A percentile compares a stretch with the other conserved stretches of the same genome.
Evolutionary conservation across 371 early-diverging fungal genomes (phyloP).

Genomic region (Mucor ambiguus): DNA sequence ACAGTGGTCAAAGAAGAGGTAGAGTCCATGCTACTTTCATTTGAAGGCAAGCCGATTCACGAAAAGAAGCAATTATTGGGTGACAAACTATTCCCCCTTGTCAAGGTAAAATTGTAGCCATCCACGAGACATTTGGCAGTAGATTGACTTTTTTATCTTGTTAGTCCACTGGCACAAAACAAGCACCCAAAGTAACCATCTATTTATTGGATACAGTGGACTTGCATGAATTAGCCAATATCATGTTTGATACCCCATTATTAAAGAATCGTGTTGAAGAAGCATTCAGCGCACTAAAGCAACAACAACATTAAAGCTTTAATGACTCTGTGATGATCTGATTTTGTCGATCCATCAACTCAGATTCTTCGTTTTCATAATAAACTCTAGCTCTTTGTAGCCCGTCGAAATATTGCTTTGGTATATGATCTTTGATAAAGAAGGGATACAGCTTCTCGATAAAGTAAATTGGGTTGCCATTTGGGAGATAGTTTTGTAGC

Average conservation of each 20-base stretch:
- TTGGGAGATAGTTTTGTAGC: slow-evolving; percentile 7
- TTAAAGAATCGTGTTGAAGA: slow-evolving; percentile 34
- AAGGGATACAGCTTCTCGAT: slow-evolving; percentile 30
- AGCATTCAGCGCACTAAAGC: slow-evolving; percentile 22
- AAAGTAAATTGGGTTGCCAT: slow-evolving; percentile 25
- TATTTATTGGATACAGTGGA: slow-evolving; percentile 45
- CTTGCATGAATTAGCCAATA: slow-evolving; percentile 38
- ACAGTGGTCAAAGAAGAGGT: slow-evolving; percentile 11
- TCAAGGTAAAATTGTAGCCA: slow-evolving; percentile 31
- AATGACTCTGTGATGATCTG: slow-evolving; percentile 7
- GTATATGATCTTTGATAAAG: slow-evolving; percentile 36
- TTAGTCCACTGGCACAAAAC: slow-evolving; percentile 42
- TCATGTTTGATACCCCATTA: slow-evolving; percentile 41
- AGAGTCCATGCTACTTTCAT: slow-evolving; percentile 15
- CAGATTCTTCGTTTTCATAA: slow-evolving; percentile 18
- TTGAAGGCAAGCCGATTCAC: slow-evolving; percentile 35
- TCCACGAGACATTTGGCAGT: too few relatives aligned
- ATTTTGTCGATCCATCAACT: not conserved
- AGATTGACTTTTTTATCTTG: not conserved
- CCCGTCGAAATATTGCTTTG: slow-evolving; percentile 27
- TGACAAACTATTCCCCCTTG: slow-evolving; percentile 44
- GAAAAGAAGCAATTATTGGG: slow-evolving; percentile 46
- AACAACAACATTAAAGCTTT: slow-evolving; percentile 11
- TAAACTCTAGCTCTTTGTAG: slow-evolving; percentile 26
- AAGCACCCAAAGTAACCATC: slow-evolving; percentile 50